These are phyloP conservation scores for Ceratocystis papillata DNA, from an alignment of 2,329 filamentous ascomycete species.

Conservation along the genomic window DNA sequence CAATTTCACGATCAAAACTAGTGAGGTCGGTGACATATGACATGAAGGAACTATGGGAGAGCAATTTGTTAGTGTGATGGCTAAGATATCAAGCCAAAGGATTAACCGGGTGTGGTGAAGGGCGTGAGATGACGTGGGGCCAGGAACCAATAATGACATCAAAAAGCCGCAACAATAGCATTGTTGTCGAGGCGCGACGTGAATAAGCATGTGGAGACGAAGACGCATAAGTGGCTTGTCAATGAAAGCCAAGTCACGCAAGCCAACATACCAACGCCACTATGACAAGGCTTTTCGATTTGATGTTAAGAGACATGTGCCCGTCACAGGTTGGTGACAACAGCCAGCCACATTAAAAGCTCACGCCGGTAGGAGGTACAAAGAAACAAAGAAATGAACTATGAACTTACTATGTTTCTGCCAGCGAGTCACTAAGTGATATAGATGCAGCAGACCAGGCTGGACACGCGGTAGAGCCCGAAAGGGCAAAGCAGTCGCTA, in stretches of 20 bases:
- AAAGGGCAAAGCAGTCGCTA: conserved; percentile 21
- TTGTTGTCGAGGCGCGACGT: neutral
- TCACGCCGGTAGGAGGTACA: too few species aligned
- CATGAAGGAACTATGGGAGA: conserved; percentile 62
- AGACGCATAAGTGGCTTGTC: too few species aligned
- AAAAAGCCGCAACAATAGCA: neutral
- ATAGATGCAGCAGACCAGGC: conserved; percentile 23
- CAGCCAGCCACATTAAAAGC: neutral
- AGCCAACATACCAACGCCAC: too few species aligned
- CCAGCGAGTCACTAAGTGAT: conserved; percentile 18
- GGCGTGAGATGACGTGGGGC: too few species aligned
- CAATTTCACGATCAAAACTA: conserved; percentile 68
- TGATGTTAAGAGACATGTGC: neutral
- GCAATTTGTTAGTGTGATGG: conserved; percentile 25
- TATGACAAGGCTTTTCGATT: too few species aligned
- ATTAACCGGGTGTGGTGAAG: too few species aligned
- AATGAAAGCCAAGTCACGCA: too few species aligned
- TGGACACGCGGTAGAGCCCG: conserved; percentile 20
- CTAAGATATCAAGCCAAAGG: too few species aligned
- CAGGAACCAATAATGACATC: too few species aligned
- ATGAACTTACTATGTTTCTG: conserved; percentile 23
- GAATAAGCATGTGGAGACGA: too few species aligned
- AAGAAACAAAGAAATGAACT: neutral
- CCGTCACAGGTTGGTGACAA: neutral
- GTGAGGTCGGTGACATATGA: conserved; percentile 62